Conservation (phyloP, 495 filamentous ascomycete genomes). For the Penicillium canescens region DNA sequence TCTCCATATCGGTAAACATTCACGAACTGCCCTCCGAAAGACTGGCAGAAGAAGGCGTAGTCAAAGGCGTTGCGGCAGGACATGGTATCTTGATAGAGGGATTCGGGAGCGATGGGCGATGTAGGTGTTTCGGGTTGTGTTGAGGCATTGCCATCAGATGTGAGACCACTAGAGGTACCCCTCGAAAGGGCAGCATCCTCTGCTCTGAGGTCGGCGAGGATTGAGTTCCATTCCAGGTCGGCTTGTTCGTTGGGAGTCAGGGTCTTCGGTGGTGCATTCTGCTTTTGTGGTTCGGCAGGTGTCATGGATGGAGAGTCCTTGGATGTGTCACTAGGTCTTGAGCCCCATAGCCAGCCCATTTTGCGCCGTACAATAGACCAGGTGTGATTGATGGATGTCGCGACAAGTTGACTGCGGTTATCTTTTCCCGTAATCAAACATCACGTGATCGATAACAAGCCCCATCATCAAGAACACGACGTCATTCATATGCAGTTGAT, state of each 20-base stretch:
- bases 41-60: conserved; percentile 92
- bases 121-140: conserved; percentile 17
- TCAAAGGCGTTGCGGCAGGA: conserved; percentile 92
- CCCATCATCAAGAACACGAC: conserved; percentile 4
- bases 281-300: conserved; percentile 10
- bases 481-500: conserved; percentile 8
- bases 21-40: conserved; percentile 83
- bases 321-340: conserved; percentile 27
- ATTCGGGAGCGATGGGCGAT: conserved; percentile 54
- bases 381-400: not conserved
- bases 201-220: conserved; percentile 54
- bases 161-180: conserved; percentile 8
- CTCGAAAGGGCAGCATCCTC: conserved; percentile 26
- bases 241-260: conserved; percentile 58
- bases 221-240: conserved; percentile 60
- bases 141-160: conserved; percentile 13
- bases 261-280: conserved; percentile 35
- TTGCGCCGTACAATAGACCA: not conserved
- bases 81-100: conserved; percentile 75
- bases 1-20: conserved; percentile 83
- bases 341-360: conserved; percentile 56
- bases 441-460: conserved; percentile 5
- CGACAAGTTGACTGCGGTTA: not conserved
- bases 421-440: conserved; percentile 6
- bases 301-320: conserved; percentile 18